Conservation (phyloP, 164 flowering plant species). For the Aristolochia fimbriata region DNA sequence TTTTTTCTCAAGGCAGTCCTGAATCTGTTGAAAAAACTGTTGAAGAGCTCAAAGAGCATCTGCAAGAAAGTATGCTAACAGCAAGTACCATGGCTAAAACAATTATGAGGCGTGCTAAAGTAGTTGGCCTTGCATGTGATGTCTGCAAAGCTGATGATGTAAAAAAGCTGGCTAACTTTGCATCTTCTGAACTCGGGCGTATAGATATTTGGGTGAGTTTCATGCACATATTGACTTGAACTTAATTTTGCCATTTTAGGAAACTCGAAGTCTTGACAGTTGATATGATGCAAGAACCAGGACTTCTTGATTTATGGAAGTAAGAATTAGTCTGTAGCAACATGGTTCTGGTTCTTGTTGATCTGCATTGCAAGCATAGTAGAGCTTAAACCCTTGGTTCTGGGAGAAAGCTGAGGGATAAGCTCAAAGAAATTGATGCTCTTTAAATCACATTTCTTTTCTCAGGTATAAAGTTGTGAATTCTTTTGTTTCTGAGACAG, state of each 20-base stretch:
- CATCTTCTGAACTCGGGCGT: slow-evolving; percentile 63
- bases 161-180: slow-evolving; percentile 63
- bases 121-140: slow-evolving; percentile 83
- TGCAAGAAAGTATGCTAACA: slow-evolving; percentile 41
- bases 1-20: slow-evolving; percentile 40
- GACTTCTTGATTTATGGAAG: background rate
- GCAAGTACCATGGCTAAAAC: slow-evolving; percentile 24
- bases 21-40: slow-evolving; percentile 72
- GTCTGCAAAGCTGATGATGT: slow-evolving; percentile 79
- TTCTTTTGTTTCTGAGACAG: slow-evolving; percentile 29
- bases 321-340: background rate
- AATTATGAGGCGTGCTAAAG: slow-evolving; percentile 48
- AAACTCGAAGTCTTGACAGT: no score
- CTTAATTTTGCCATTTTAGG: background rate
- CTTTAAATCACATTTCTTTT: background rate
- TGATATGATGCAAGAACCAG: no score
- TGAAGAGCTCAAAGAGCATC: slow-evolving; percentile 63
- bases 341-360: background rate
- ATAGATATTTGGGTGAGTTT: slow-evolving; percentile 85
- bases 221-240: background rate
- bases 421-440: background rate
- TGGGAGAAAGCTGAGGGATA: background rate
- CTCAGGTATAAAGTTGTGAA: slow-evolving; percentile 4
- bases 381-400: background rate
- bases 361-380: background rate